Conservation (phyloP, 164 flowering plant genomes). For the Chimonanthus salicifolius region DNA sequence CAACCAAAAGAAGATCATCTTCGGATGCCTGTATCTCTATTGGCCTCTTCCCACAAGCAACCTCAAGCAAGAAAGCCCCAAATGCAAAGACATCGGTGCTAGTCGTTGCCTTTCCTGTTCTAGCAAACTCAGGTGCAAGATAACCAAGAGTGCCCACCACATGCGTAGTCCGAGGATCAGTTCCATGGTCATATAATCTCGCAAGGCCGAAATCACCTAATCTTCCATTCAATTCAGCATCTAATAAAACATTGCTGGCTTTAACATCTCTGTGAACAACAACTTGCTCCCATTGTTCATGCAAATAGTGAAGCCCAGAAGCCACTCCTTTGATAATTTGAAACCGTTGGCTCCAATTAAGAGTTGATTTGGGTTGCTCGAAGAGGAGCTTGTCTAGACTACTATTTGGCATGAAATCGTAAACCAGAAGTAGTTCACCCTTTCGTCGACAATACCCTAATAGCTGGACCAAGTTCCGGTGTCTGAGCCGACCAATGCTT, state of each 20-base stretch:
- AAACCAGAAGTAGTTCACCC: too few species aligned
- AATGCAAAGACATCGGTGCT: background rate
- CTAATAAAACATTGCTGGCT: conserved; percentile 6
- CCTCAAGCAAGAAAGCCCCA: background rate
- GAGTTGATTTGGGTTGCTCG: background rate
- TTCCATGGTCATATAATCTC: background rate
- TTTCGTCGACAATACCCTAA: conserved; percentile 33
- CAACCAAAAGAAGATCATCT: conserved; percentile 17
- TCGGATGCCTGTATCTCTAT: background rate
- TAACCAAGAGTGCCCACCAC: background rate
- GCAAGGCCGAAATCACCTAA: background rate
- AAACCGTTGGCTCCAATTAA: conserved; percentile 22
- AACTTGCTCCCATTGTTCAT: conserved; percentile 7
- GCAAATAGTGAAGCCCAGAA: too few species aligned
- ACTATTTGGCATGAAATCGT: conserved; percentile 40
- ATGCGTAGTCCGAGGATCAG: background rate
- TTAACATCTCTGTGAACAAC: conserved; percentile 39
- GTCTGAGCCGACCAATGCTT: conserved; percentile 33
- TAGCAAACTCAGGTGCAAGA: background rate
- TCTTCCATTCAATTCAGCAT: background rate
- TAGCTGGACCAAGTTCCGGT: conserved; percentile 40
- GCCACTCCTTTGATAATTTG: too few species aligned
- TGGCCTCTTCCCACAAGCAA: background rate
- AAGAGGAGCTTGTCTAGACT: conserved; percentile 39
- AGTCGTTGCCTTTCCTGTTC: background rate